Base-by-base conservation (phyloP, 2,329 filamentous ascomycete species). In the Colletotrichum sp. region DNA sequence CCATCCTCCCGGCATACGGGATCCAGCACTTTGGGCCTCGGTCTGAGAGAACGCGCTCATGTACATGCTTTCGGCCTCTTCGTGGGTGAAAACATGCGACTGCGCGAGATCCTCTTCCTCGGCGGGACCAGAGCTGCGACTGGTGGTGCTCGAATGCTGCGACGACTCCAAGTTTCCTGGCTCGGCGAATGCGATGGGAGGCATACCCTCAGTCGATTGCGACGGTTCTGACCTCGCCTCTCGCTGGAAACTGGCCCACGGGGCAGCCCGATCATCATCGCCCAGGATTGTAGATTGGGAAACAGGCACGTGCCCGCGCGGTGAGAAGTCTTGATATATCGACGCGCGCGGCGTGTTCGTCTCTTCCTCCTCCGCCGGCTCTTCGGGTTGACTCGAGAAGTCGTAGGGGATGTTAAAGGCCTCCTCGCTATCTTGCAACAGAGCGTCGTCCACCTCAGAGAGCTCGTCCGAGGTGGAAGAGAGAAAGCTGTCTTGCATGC, bases 41-140 rank as follows among this genome's bases (percentile, higher is more conserved):
- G 84, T 82, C 30, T 89, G 85, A 3, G 92, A 93, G 68, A 93
- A 90, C 2, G 92, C 92, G 77, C 92, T 96, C 92, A 96, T 93
- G 80, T 97, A 98, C 93, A 98, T 95, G 82, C 95, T 97, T 81
- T 95, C 93, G 0, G 94, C 95, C 77, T 96, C 94, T 77, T 95
- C 94, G 75, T 95, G 94, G 44, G 91, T 95, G 80, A 94, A 96
- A 2, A 96, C 81, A 55, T 91, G 93, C 7, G 95, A 96, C 77
- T 91, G 86, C 5, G 90, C 84, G 24, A 94, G 85, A 76, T 93
- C 91, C 39, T 91, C 88, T 15, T 82, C 76, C 57, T 71, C 80
- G 36, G 84, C 79, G 36, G 78, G 76, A 15, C 81, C 79, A 24
- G 83, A 82, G 26, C 78, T 79, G 26, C 67, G 39, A 7, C 82